phyloP scores from a whole-genome alignment of 345 rosid species.

The Isatis tinctoria region DNA sequence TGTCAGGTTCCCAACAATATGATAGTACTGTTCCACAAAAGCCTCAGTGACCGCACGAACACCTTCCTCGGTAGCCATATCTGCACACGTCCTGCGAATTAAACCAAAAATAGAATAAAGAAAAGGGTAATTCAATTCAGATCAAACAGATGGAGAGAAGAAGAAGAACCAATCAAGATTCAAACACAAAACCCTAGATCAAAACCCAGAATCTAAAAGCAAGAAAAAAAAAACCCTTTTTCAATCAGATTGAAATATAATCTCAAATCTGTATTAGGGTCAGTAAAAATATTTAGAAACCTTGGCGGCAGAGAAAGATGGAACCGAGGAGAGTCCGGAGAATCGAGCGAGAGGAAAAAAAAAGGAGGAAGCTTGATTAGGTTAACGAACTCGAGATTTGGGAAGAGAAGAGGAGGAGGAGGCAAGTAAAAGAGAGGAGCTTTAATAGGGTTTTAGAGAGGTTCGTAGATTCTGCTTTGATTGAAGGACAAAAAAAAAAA shows the following conservation, averaged over 20 bases:
- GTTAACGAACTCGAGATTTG: background rate
- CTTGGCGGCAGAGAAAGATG: constrained; percentile 21
- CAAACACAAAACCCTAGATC: constrained; percentile 17
- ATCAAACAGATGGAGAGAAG: background rate
- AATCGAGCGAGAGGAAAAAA: background rate
- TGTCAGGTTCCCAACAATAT: background rate
- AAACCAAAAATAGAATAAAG: too few relatives aligned
- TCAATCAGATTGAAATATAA: background rate
- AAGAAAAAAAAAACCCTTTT: background rate
- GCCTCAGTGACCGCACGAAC: constrained; percentile 5
- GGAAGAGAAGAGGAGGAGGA: background rate
- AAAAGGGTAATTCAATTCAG: background rate
- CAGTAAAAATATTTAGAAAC: background rate
- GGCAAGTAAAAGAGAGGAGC: background rate
- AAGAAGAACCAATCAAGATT: background rate
- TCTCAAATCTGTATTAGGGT: constrained; percentile 10
- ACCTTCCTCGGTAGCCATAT: constrained; percentile 36
- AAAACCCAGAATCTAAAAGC: background rate
- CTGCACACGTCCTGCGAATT: constrained; percentile 17
- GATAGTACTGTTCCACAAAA: constrained; percentile 24
- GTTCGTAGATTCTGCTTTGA: constrained; percentile 6
- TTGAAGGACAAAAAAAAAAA: background rate
- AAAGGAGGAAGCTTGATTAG: constrained; percentile 16
- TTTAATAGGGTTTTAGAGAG: constrained; percentile 34
- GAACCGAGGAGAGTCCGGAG: constrained; percentile 23